Evolutionary conservation across 495 filamentous ascomycete genomes (phyloP).

Genomic region (Pyrenula aspistea): DNA sequence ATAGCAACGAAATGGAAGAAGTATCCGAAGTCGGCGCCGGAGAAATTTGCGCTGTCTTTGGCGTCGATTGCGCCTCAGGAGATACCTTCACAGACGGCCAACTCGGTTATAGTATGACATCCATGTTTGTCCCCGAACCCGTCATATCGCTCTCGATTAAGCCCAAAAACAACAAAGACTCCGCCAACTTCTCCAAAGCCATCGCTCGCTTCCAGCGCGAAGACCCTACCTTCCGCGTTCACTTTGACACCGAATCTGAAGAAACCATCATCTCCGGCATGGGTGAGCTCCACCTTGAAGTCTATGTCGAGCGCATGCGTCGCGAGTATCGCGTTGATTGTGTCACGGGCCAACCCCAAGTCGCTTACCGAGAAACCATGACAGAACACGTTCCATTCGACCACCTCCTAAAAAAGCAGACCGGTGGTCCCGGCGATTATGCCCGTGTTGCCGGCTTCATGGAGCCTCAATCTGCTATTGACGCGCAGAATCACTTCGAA

Average conservation of each 20-base stretch:
- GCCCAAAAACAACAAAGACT: conserved; percentile 88
- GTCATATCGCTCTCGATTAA: conserved; percentile 97
- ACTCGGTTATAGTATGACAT: conserved; percentile 91
- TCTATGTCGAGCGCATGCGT: conserved; percentile 97
- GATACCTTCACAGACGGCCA: conserved; percentile 96
- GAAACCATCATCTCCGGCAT: conserved; percentile 98
- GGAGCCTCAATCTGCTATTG: conserved; percentile 65
- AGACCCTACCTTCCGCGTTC: conserved; percentile 94
- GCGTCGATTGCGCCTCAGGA: conserved; percentile 94
- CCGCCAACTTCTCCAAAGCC: conserved; percentile 91
- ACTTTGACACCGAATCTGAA: conserved; percentile 77
- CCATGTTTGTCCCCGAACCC: conserved; percentile 97
- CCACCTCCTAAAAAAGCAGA: conserved; percentile 91
- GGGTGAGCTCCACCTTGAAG: conserved; percentile 94
- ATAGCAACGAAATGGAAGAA: conserved; percentile 99
- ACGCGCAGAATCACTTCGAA: conserved; percentile 67
- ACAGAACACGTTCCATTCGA: conserved; percentile 68
- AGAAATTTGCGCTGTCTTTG: conserved; percentile 98
- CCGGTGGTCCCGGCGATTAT: conserved; percentile 91
- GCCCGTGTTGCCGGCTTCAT: conserved; percentile 88
- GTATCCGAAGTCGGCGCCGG: conserved; percentile 83
- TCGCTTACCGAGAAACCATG: conserved; percentile 95
- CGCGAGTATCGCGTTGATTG: conserved; percentile 96
- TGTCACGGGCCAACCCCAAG: conserved; percentile 89
- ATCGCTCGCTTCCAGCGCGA: conserved; percentile 99